Base-by-base conservation (phyloP, 1,284 basidiomycete species). In the Leccinum fuscescens region DNA sequence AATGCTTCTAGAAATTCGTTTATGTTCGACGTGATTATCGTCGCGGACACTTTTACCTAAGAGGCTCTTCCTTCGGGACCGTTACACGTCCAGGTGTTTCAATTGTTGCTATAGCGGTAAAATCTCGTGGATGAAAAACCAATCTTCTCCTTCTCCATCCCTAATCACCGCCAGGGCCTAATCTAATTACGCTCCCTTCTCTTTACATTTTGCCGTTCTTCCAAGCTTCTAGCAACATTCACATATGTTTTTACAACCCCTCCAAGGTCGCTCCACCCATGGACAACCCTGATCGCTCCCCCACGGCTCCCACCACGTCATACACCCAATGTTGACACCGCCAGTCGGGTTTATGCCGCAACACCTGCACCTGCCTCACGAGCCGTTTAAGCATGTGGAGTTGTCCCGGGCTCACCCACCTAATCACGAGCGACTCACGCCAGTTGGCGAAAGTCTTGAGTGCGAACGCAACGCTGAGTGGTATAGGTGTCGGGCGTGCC, bases 201-300 rank as follows among this genome's bases (percentile, higher is more conserved):
- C 14, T 6, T 68, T 56, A 70, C 33, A 72, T 72, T 20, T 74
- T 66, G 5, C 72, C 72, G 6, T 50, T 64, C 57, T 72, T 72
- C 71, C 72, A 74, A 50, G 64, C 71, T 0, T 72, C 69, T 55
- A 74, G 54, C 8, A 72, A 46, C 29, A 46, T 58, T 15, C 54
- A 56, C 71, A 72, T 74, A 6, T 65, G 65, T 17, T 48, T 54
- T 50, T 74, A 66, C 33, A 74, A 37, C 39, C 29, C 60, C 46
- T 48, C 61, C 39, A 66, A 58, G 27, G 56, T 54, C 22, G 65
- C 17, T 49, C 48, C 54, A 1, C 64, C 62, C 31, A 66, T 56
- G 8, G 59, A 55, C 50, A 74, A 11, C 64, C 59, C 1, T 53
- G 55, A 42, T 51, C 17, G n/a, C 29, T 8, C 5, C 39, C 54